A percentile compares a stretch with the other conserved stretches of the same genome.
Evolutionary conservation across 805 yeast genomes (phyloP).

Genomic region (Candida palmyrensis): DNA sequence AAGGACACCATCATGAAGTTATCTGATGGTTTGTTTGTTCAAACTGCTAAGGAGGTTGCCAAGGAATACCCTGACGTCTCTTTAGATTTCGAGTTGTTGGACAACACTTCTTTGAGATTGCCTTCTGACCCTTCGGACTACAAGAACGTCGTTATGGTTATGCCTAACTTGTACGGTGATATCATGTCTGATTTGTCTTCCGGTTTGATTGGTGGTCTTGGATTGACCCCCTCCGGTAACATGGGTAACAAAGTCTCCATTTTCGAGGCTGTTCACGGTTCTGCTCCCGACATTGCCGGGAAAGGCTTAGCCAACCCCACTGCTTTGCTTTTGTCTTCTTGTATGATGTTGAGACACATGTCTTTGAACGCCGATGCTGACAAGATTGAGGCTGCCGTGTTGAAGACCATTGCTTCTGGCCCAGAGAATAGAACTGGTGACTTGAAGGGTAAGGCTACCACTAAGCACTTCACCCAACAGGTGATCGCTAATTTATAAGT

Average conservation of each 20-base stretch:
- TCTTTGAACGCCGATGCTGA: slow-evolving; percentile 76
- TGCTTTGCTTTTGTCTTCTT: slow-evolving; percentile 89
- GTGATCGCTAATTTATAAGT: slow-evolving; percentile 71
- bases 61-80: slow-evolving; percentile 89
- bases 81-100: slow-evolving; percentile 82
- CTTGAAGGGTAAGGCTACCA: slow-evolving; percentile 87
- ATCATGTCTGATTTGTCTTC: slow-evolving; percentile 97
- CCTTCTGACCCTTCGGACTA: slow-evolving; percentile 86
- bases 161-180: slow-evolving; percentile 99
- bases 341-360: slow-evolving; percentile 99
- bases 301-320: slow-evolving; percentile 99
- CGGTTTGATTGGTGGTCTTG: slow-evolving; percentile 97
- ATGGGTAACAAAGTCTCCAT: slow-evolving; percentile 98
- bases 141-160: slow-evolving; percentile 88
- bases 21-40: slow-evolving; percentile 94
- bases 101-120: slow-evolving; percentile 88
- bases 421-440: slow-evolving; percentile 95
- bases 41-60: slow-evolving; percentile 83
- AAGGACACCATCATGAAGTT: slow-evolving; percentile 98
- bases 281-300: slow-evolving; percentile 99
- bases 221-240: slow-evolving; percentile 98
- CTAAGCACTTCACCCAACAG: slow-evolving; percentile 85
- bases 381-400: slow-evolving; percentile 82
- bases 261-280: slow-evolving; percentile 99
- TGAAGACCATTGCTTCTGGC: slow-evolving; percentile 89